Evolutionary conservation across 805 yeast genomes (phyloP).

Genomic region (Saccharomyces paradoxus): DNA sequence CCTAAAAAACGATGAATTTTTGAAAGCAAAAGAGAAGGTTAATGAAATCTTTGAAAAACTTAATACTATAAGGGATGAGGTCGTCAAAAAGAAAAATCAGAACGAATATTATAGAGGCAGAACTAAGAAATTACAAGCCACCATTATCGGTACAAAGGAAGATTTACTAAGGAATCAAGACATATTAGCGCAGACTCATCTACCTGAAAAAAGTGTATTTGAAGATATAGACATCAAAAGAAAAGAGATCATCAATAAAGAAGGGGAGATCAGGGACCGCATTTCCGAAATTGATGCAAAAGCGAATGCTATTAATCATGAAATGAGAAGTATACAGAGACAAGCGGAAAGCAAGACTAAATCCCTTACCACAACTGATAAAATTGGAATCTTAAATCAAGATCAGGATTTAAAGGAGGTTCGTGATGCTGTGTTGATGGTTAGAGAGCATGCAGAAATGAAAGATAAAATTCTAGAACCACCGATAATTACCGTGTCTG

Average conservation of each 20-base stretch:
- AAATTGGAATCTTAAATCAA: constrained; percentile 39
- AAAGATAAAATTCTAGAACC: constrained; percentile 55
- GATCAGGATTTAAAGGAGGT: constrained; percentile 27
- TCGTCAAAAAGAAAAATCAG: constrained; percentile 9
- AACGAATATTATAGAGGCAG: constrained; percentile 17
- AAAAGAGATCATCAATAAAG: constrained; percentile 15
- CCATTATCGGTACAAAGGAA: constrained; percentile 7
- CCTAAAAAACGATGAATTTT: constrained; percentile 10
- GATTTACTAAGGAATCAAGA: constrained; percentile 6
- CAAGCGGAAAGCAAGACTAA: constrained; percentile 33
- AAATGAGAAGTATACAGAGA: constrained; percentile 30
- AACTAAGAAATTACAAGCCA: constrained; percentile 12
- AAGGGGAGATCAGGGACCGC: constrained; percentile 9
- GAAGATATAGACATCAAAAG: constrained; percentile 16
- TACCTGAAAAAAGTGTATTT: constrained; percentile 14
- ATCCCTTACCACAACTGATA: constrained; percentile 41
- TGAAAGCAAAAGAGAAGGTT: constrained; percentile 1
- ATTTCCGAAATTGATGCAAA: constrained; percentile 25
- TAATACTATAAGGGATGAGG: constrained; percentile 13
- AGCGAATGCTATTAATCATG: constrained; percentile 33
- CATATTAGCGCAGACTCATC: constrained; percentile 5
- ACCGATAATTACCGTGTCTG: constrained; percentile 57
- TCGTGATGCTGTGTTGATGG: constrained; percentile 26
- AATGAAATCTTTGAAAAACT: constrained; percentile 9
- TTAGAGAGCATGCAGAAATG: constrained; percentile 33